Evolutionary conservation across 257 asterid species (phyloP), one percentile per base, ranked within the genome.

Genomic region (Solanum boliviense): DNA sequence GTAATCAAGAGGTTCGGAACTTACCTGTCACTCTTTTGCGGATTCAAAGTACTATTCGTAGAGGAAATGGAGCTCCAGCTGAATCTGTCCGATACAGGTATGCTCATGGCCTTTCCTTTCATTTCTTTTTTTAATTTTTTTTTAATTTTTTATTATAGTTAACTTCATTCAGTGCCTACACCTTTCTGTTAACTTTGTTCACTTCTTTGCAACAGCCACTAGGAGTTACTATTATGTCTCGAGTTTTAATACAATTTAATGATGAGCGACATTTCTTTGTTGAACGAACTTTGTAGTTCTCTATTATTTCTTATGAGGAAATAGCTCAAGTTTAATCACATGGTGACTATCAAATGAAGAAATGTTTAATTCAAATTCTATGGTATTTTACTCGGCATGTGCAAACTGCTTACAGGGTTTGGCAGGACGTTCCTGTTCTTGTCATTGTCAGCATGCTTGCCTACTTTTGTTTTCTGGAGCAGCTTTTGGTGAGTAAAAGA

Each of bases 391-490:
- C 85, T 46, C 23, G 41, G 29, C 38, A 16, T 16, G 16, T 81
- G 79, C 68, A 87, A 86, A 75, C 87, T 20, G 86, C 32, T 89
- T 72, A 16, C 90, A 96, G 99, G 96, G 92, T 94, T 87, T 96
- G 98, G 98, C 99, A 94, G 91, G 99, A 94, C 36, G 98, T 96
- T 83, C 99, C 98, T 1, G 92, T 96, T 90, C 98, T 96, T 21
- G 99, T 96, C 70, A 94, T 96, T 12, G 94, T 95, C 88, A 95
- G 98, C 96, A 94, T 94, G 98, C 98, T 96, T 83, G 98, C 96
- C 4, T 96, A 94, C 92, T 95, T 97, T 90, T 97, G 98, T 92
- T 97, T 97, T 89, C 92, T 97, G 83, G 99, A 97, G 95, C 99
- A 95, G 86, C 97, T 97, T 92, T 91, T 97, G 98, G 99, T 95